phyloP scores from a whole-genome alignment of 2,329 filamentous ascomycete species.

The Exserohilum rostratum region DNA sequence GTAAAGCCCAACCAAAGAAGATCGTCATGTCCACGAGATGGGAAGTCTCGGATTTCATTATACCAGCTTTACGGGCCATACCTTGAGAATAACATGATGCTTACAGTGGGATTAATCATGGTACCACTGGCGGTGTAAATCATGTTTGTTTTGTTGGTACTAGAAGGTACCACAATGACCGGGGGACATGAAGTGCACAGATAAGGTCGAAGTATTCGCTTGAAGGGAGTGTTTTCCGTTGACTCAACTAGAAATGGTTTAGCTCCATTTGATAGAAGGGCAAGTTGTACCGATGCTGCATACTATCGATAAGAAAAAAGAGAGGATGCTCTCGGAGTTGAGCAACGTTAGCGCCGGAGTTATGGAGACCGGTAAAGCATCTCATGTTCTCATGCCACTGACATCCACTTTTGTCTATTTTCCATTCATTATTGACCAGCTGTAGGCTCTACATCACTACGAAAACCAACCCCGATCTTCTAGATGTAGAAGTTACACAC shows the following conservation, averaged over 20 bases:
- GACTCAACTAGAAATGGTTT: neutral
- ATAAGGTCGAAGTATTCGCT: slow-evolving; percentile 59
- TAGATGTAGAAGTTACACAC: neutral
- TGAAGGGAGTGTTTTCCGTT: neutral
- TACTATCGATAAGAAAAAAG: neutral
- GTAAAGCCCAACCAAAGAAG: too few relatives aligned
- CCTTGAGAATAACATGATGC: too few relatives aligned
- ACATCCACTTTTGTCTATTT: neutral
- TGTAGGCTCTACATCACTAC: neutral
- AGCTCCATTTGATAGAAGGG: neutral
- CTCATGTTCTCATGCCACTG: neutral
- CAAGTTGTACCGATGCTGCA: neutral
- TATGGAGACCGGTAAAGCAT: neutral
- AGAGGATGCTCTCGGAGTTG: neutral
- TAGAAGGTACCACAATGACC: slow-evolving; percentile 50
- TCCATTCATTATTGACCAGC: too few relatives aligned
- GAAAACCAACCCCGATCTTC: neutral
- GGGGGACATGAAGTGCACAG: slow-evolving; percentile 75
- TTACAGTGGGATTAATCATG: too few relatives aligned
- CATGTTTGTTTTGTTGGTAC: slow-evolving; percentile 71
- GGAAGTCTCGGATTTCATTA: too few relatives aligned
- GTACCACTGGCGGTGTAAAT: slow-evolving; percentile 55
- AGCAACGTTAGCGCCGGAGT: neutral
- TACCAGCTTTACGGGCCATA: too few relatives aligned
- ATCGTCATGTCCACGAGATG: too few relatives aligned